These are phyloP conservation scores for Plasmodium vinckei DNA, from an alignment of 169 alveolate species.

Conservation along the genomic window DNA sequence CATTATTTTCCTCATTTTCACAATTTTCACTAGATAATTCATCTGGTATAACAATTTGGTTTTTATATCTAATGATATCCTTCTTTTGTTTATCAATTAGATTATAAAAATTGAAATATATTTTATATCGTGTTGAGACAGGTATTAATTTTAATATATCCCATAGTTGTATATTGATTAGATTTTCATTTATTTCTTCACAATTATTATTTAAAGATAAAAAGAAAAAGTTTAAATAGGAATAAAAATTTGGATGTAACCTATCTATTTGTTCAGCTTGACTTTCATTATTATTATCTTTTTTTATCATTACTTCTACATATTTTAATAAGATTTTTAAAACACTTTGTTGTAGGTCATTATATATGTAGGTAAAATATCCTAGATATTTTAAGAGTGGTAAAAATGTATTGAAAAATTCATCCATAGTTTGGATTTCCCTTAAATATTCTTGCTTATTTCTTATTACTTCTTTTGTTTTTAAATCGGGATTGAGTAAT, in stretches of 20 bases:
- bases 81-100: slow-evolving; percentile 22
- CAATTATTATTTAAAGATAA: slow-evolving; percentile 17
- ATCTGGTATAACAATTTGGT: background rate
- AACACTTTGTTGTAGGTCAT: slow-evolving; percentile 9
- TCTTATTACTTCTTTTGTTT: background rate
- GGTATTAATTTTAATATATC: slow-evolving; percentile 26
- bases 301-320: slow-evolving; percentile 6
- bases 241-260: too few species aligned
- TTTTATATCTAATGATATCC: slow-evolving; percentile 7
- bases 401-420: slow-evolving; percentile 13
- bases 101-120: slow-evolving; percentile 29
- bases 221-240: slow-evolving; percentile 1
- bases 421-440: slow-evolving; percentile 17
- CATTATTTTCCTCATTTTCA: background rate
- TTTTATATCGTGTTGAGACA: slow-evolving; percentile 35
- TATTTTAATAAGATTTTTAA: slow-evolving; percentile 5
- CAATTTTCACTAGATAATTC: background rate
- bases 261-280: too few species aligned
- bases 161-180: slow-evolving; percentile 29
- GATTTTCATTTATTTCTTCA: background rate
- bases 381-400: slow-evolving; percentile 25
- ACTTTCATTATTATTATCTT: background rate
- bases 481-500: too few species aligned
- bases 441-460: slow-evolving; percentile 24
- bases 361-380: slow-evolving; percentile 27